Conservation (phyloP, 768 basidiomycete genomes). For the Russula lepida region DNA sequence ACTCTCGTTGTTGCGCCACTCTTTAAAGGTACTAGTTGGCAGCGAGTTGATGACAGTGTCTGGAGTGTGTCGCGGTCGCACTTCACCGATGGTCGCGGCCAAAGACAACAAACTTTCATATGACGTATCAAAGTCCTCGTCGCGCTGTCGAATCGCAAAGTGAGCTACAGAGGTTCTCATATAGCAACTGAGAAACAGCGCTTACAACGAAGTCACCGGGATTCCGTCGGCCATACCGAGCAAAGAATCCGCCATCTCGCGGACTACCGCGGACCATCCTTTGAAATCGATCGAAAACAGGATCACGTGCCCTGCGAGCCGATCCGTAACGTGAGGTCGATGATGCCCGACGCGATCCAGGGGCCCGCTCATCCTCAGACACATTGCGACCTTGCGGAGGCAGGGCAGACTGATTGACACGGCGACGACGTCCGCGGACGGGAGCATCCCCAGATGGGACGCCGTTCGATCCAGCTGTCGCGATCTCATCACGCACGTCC, state of each 20-base stretch:
- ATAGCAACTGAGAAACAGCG: slow-evolving; percentile 23
- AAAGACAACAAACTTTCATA: slow-evolving; percentile 62
- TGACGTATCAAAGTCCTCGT: slow-evolving; percentile 68
- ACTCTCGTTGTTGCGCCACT: slow-evolving; percentile 54
- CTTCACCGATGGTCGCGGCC: slow-evolving; percentile 58
- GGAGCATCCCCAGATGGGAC: not conserved
- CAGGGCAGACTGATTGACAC: slow-evolving; percentile 10
- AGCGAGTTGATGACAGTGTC: slow-evolving; percentile 49
- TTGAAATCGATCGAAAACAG: slow-evolving; percentile 10
- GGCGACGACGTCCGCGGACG: slow-evolving; percentile 11
- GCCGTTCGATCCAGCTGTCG: not conserved
- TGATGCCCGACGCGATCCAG: slow-evolving; percentile 10
- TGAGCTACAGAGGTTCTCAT: not conserved
- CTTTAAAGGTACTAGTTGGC: slow-evolving; percentile 54
- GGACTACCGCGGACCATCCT: slow-evolving; percentile 14
- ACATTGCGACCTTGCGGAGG: slow-evolving; percentile 12
- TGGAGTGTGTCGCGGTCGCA: slow-evolving; percentile 54
- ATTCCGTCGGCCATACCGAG: slow-evolving; percentile 17
- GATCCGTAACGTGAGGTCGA: slow-evolving; percentile 10
- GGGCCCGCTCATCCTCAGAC: slow-evolving; percentile 11
- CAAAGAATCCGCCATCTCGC: slow-evolving; percentile 4
- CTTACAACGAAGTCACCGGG: slow-evolving; percentile 47
- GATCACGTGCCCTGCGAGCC: slow-evolving; percentile 11
- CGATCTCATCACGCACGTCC: not conserved
- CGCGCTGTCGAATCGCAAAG: slow-evolving; percentile 39